Evolutionary conservation across 805 yeast species (phyloP).

Genomic region (Pichia scutulata): DNA sequence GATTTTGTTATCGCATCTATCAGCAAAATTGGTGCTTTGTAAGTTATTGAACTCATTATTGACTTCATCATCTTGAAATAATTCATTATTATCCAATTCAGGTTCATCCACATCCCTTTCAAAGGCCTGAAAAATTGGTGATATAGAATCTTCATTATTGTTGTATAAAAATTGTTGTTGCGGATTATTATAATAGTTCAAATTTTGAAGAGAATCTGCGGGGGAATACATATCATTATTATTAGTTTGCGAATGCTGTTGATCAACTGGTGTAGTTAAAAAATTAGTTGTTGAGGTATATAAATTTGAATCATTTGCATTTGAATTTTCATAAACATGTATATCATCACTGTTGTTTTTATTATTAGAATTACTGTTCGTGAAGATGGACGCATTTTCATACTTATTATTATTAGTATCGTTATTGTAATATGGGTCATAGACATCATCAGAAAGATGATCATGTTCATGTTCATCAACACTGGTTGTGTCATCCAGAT

Average conservation of each 20-base stretch:
- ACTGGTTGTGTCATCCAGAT: background rate
- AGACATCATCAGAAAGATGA: background rate
- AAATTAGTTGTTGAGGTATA: slow-evolving; percentile 1
- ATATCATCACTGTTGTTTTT: background rate
- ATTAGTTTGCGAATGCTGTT: background rate
- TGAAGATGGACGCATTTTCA: background rate
- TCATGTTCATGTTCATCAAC: background rate
- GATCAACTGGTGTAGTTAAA: background rate
- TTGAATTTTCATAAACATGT: slow-evolving; percentile 2
- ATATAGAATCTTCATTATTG: background rate
- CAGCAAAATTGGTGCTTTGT: slow-evolving; percentile 19
- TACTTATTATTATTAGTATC: background rate
- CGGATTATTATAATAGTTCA: background rate
- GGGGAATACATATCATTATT: slow-evolving; percentile 9
- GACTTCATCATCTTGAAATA: slow-evolving; percentile 9
- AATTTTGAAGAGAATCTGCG: slow-evolving; percentile 5
- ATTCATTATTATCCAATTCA: slow-evolving; percentile 13
- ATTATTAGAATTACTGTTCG: background rate
- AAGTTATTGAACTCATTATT: slow-evolving; percentile 12
- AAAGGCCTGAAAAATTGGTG: slow-evolving; percentile 18
- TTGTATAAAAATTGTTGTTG: background rate
- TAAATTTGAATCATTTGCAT: background rate
- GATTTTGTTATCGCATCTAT: slow-evolving; percentile 32
- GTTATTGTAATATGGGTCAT: background rate
- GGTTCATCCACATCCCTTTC: slow-evolving; percentile 27